Evolutionary conservation across 768 basidiomycete genomes (phyloP).

Genomic region (Plicaturopsis crispa): DNA sequence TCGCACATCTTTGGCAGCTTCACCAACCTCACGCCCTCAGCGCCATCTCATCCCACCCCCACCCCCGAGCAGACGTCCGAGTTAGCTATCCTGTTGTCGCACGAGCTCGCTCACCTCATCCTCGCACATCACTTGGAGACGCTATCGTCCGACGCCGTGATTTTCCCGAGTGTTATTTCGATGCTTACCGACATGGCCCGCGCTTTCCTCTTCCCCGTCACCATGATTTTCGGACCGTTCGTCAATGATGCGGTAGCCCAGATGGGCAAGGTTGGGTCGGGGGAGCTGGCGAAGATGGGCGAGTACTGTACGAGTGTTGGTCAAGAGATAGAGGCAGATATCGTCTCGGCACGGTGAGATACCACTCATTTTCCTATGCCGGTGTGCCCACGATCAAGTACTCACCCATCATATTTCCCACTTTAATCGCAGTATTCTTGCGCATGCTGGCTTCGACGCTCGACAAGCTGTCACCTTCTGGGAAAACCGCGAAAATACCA

Average conservation of each 20-base stretch:
- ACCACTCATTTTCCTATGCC: slow-evolving; percentile 2
- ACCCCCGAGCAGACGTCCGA: slow-evolving; percentile 80
- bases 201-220: slow-evolving; percentile 79
- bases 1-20: slow-evolving; percentile 40
- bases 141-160: slow-evolving; percentile 75
- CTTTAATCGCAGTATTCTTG: slow-evolving; percentile 68
- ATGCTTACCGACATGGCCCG: slow-evolving; percentile 71
- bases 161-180: slow-evolving; percentile 74
- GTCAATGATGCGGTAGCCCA: slow-evolving; percentile 90
- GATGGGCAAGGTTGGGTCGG: slow-evolving; percentile 68
- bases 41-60: slow-evolving; percentile 41
- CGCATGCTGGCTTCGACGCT: slow-evolving; percentile 88
- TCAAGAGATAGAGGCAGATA: slow-evolving; percentile 91
- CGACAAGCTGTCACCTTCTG: slow-evolving; percentile 77
- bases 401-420: neutral
- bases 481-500: slow-evolving; percentile 44
- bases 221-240: slow-evolving; percentile 90
- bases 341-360: slow-evolving; percentile 73
- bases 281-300: slow-evolving; percentile 63
- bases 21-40: slow-evolving; percentile 23
- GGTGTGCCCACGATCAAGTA: slow-evolving; percentile 4
- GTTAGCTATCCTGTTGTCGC: slow-evolving; percentile 85
- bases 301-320: slow-evolving; percentile 72
- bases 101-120: slow-evolving; percentile 89
- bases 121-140: slow-evolving; percentile 90